Evolutionary conservation across 208 protist genomes (phyloP), one percentile per base, ranked within the genome.

Genomic region (Herpetomonas muscarum): DNA sequence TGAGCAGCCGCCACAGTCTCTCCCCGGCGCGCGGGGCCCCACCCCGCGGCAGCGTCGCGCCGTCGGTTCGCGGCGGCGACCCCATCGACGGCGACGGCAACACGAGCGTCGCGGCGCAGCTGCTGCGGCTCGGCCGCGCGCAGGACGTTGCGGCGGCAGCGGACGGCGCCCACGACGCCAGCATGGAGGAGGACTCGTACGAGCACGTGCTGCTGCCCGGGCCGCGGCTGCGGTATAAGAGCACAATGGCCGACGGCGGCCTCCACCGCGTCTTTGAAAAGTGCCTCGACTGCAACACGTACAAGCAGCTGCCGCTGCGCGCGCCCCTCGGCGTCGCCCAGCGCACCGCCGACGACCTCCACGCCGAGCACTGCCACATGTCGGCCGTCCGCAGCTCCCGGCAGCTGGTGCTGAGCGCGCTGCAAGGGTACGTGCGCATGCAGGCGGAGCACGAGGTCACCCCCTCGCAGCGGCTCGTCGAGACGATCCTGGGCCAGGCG

Each of bases 331-430:
- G 75, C 24, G 85, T 93, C 2, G 45, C 64, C 30, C 84, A 90
- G 63, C 83, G 83, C 26, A 86, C 73, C 25, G 60, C 83, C 2
- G 79, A 88, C 52, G 74, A 86, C 36, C 76, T 95, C 39, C 89
- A 95, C 69, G 71, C 67, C 2, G 89, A 91, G 71, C 89, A 95
- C 57, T 95, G 89, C 57, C 85, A 93, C 69, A 90, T 92, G 85
- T 65, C 70, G 17, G 77, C 89, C 9, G 89, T 90, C 32, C 79
- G 89, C 29, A 88, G 76, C 62, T 78, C 89, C 22, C 70, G 76
- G 60, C 85, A 92, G 72, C 69, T 89, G 7, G 81, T 95, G 45
- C 70, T 95, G 46, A 85, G 91, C 52, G 74, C 83, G 3, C 63
- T 95, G 22, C 62, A 88, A 32, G 82, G 85, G 15, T 93, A 90